These are phyloP conservation scores for Myxozyma lipomycoides DNA, from an alignment of 805 yeast species.

Conservation along the genomic window DNA sequence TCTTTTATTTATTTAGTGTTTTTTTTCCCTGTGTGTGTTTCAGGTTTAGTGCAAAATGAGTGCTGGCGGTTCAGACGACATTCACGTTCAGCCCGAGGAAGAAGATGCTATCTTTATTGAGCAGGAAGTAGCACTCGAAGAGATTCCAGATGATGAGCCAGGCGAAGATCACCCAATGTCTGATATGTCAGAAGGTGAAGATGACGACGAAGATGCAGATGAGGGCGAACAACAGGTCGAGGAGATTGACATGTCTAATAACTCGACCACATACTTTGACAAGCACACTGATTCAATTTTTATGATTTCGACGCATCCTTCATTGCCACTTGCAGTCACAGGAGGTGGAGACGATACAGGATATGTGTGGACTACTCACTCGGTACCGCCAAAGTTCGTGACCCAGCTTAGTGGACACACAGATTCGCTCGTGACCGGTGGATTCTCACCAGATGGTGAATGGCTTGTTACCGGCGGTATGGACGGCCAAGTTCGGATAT, in stretches of 20 bases:
- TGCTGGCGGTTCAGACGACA: too few relatives aligned
- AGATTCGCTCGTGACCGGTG: conserved; percentile 83
- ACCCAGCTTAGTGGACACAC: conserved; percentile 74
- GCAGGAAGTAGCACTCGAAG: conserved; percentile 30
- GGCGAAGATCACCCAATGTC: conserved; percentile 42
- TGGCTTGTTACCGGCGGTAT: conserved; percentile 87
- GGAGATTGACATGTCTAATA: conserved; percentile 84
- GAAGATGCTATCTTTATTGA: conserved; percentile 12
- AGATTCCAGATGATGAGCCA: conserved; percentile 36
- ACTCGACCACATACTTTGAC: conserved; percentile 86
- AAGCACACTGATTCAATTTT: conserved; percentile 84
- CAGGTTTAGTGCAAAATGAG: too few relatives aligned
- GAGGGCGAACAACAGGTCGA: conserved; percentile 49
- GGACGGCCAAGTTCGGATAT: conserved; percentile 80
- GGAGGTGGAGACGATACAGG: conserved; percentile 96
- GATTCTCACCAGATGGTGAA: conserved; percentile 77
- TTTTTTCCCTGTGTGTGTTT: too few relatives aligned
- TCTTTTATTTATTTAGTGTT: too few relatives aligned
- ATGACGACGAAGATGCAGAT: conserved; percentile 39
- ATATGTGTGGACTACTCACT: conserved; percentile 87
- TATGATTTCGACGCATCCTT: conserved; percentile 77
- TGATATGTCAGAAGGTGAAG: conserved; percentile 32
- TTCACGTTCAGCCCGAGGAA: not conserved
- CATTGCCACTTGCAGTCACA: conserved; percentile 73
- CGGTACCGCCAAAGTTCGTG: conserved; percentile 76